Evolutionary conservation across 2,329 filamentous ascomycete species (phyloP).

Genomic region (Didymella pomorum): DNA sequence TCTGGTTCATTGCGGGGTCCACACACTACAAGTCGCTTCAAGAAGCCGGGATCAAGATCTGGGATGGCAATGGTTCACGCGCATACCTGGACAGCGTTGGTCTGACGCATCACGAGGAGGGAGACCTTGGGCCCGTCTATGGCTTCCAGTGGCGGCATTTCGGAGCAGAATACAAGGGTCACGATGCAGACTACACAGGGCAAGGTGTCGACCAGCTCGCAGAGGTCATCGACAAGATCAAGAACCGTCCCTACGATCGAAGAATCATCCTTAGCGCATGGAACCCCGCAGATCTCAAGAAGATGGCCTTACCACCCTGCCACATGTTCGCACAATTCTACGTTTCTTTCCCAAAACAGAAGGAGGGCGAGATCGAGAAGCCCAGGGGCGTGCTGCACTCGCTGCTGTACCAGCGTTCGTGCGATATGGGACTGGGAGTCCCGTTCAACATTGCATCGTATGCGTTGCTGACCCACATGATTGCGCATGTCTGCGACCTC

Average conservation of each 20-base stretch:
- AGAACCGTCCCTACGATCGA: constrained; percentile 83
- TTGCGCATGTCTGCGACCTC: constrained; percentile 85
- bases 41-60: constrained; percentile 89
- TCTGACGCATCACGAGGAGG: constrained; percentile 79
- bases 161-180: constrained; percentile 79
- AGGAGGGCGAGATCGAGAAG: constrained; percentile 41
- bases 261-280: constrained; percentile 91
- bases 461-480: constrained; percentile 92
- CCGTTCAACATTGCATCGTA: constrained; percentile 98
- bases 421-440: constrained; percentile 96
- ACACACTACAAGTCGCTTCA: constrained; percentile 82
- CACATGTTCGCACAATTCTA: constrained; percentile 99
- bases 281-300: constrained; percentile 85
- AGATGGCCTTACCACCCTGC: constrained; percentile 93
- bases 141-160: constrained; percentile 99
- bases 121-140: constrained; percentile 94
- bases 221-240: constrained; percentile 87
- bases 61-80: constrained; percentile 95
- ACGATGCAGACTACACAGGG: constrained; percentile 79
- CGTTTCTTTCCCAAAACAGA: constrained; percentile 71
- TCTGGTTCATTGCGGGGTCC: constrained; percentile 91
- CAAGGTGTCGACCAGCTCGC: constrained; percentile 93
- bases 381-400: constrained; percentile 78
- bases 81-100: constrained; percentile 88
- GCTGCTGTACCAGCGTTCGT: constrained; percentile 90